These are phyloP conservation scores for Maudiozyma humilis DNA, from an alignment of 1,139 yeast species.

Conservation along the genomic window DNA sequence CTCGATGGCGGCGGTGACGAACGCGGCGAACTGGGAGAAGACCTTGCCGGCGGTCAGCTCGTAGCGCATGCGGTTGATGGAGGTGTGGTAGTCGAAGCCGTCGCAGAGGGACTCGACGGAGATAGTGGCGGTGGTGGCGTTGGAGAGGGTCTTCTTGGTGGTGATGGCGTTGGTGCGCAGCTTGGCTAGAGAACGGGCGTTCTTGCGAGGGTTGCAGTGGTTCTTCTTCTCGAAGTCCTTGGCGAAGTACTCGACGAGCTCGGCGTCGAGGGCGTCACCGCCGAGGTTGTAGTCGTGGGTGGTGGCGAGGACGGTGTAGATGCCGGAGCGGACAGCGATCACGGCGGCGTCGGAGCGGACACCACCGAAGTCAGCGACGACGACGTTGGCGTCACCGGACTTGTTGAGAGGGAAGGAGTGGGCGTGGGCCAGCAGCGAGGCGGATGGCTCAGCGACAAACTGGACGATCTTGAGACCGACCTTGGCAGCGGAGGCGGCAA, in stretches of 20 bases:
- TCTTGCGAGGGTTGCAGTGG: conserved; percentile 71
- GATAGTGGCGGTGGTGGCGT: conserved; percentile 80
- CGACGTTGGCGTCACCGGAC: conserved; percentile 79
- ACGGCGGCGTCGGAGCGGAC: conserved; percentile 95
- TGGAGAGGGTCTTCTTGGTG: conserved; percentile 86
- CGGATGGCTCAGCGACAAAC: conserved; percentile 85
- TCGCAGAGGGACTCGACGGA: conserved; percentile 93
- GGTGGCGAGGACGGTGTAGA: conserved; percentile 81
- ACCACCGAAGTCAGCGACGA: conserved; percentile 96
- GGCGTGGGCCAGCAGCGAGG: conserved; percentile 69
- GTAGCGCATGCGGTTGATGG: conserved; percentile 88
- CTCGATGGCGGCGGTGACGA: conserved; percentile 63
- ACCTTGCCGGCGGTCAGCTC: conserved; percentile 81
- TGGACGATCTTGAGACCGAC: conserved; percentile 81
- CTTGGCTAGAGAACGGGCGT: conserved; percentile 82
- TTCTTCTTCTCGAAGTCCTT: conserved; percentile 89
- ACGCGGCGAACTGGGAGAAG: conserved; percentile 64
- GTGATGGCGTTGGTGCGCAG: conserved; percentile 74
- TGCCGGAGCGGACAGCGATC: conserved; percentile 76
- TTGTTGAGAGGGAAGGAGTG: conserved; percentile 47
- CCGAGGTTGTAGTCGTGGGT: conserved; percentile 78
- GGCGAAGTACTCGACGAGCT: conserved; percentile 75
- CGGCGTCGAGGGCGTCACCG: conserved; percentile 77
- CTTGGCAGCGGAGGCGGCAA: conserved; percentile 52
- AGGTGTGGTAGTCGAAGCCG: conserved; percentile 87